A percentile compares a stretch with the other conserved stretches of the same genome.
Conservation (phyloP, 2,329 filamentous ascomycete genomes). For the Curvularia sp. region DNA sequence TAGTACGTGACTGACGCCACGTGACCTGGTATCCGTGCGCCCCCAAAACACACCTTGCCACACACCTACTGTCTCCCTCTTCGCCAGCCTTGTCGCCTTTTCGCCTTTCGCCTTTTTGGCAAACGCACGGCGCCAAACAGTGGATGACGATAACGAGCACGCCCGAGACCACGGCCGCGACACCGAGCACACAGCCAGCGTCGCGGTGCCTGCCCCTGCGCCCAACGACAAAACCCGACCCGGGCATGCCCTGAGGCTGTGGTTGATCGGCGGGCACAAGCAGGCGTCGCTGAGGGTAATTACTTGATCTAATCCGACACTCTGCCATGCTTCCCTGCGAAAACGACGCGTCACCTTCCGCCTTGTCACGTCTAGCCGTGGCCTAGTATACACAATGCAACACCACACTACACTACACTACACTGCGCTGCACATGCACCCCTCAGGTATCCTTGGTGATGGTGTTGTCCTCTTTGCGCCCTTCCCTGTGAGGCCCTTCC, state of each 20-base stretch:
- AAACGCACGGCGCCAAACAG: constrained; percentile 24
- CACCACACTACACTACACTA: constrained; percentile 57
- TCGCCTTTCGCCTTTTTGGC: constrained; percentile 15
- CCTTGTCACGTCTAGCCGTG: background rate
- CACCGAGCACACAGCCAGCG: constrained; percentile 13
- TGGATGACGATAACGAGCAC: constrained; percentile 49
- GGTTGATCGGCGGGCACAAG: constrained; percentile 35
- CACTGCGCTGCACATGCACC: constrained; percentile 2
- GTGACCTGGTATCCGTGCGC: constrained; percentile 1
- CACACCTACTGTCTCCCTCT: constrained; percentile 4
- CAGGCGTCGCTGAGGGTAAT: constrained; percentile 57
- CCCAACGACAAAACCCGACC: constrained; percentile 35
- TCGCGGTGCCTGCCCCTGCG: constrained; percentile 18
- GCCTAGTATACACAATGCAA: constrained; percentile 56
- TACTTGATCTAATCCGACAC: constrained; percentile 71
- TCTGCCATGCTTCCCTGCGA: constrained; percentile 22
- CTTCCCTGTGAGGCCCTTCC: constrained; percentile 62
- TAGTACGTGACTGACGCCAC: no score
- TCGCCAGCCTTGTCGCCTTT: constrained; percentile 21
- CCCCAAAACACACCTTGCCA: constrained; percentile 6
- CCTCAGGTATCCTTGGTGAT: constrained; percentile 63
- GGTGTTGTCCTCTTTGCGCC: constrained; percentile 67
- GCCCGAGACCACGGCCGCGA: constrained; percentile 35
- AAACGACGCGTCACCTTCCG: constrained; percentile 14
- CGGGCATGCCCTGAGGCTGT: constrained; percentile 18